Percentiles rank a stretch among this genome's conserved stretches.
Conservation (phyloP, 495 filamentous ascomycete genomes). For the Penicillium verhagenii region DNA sequence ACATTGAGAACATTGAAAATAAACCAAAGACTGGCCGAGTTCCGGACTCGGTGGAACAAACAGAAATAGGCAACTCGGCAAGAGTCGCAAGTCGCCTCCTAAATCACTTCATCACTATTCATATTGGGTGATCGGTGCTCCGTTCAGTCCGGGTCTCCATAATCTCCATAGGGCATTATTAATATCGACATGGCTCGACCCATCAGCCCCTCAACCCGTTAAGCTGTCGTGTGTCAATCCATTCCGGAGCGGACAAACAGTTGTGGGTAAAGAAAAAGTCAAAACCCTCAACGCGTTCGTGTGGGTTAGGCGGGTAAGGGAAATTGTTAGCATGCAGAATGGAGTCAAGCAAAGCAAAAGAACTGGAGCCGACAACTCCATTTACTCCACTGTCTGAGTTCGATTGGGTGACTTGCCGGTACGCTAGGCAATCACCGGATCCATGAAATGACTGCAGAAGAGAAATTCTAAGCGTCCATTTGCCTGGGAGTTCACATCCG, state of each 20-base stretch:
- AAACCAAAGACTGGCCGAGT: too few species aligned
- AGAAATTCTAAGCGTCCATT: not conserved
- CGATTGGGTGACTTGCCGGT: not conserved
- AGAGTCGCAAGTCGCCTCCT: not conserved
- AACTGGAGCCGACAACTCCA: not conserved
- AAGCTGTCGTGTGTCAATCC: slow-evolving; percentile 16
- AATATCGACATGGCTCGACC: slow-evolving; percentile 13
- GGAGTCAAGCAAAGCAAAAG: not conserved
- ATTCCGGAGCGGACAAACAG: not conserved
- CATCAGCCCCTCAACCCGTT: slow-evolving; percentile 8
- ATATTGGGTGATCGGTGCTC: not conserved
- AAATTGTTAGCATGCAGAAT: not conserved
- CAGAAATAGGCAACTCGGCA: not conserved
- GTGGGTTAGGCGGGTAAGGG: not conserved
- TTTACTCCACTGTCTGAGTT: not conserved
- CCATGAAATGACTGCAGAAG: slow-evolving; percentile 5
- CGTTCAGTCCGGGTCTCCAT: not conserved
- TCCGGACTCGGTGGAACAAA: too few species aligned
- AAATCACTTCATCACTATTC: not conserved
- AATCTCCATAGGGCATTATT: slow-evolving; percentile 7
- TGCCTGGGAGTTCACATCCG: not conserved
- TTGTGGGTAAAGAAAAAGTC: not conserved
- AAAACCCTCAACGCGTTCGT: not conserved
- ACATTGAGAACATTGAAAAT: too few species aligned
- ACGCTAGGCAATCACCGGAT: slow-evolving; percentile 6